These are phyloP conservation scores for Geosiphon pyriformis DNA, from an alignment of 192 early-diverging fungal species.

Conservation along the genomic window DNA sequence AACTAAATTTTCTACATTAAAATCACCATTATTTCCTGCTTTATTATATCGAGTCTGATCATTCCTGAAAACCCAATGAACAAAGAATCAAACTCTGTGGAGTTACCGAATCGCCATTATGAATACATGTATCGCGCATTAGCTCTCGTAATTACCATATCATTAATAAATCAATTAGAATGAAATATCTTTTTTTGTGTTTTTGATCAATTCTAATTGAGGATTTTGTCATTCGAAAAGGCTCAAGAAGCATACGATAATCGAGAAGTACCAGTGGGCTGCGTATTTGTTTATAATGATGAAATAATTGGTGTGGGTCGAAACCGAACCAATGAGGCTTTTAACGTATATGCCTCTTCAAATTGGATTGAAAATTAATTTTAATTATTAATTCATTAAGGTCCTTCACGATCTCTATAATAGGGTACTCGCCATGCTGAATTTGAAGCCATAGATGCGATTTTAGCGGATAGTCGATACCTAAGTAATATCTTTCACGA, in stretches of 20 bases:
- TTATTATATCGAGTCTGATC: too few species aligned
- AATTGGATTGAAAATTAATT: not conserved
- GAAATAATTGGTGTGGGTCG: slow-evolving; percentile 74
- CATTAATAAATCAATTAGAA: not conserved
- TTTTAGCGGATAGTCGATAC: slow-evolving; percentile 41
- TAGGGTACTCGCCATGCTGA: slow-evolving; percentile 94
- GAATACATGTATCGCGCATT: slow-evolving; percentile 34
- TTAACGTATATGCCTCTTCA: slow-evolving; percentile 57
- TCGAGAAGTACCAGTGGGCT: slow-evolving; percentile 94
- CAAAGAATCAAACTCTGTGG: too few species aligned
- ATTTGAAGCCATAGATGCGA: slow-evolving; percentile 83
- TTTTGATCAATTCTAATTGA: not conserved
- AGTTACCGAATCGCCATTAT: too few species aligned
- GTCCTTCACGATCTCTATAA: too few species aligned
- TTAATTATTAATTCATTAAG: not conserved
- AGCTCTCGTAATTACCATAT: slow-evolving; percentile 25
- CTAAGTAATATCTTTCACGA: slow-evolving; percentile 38
- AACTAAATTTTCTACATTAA: too few species aligned
- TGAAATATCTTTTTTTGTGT: not conserved
- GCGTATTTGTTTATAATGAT: slow-evolving; percentile 74
- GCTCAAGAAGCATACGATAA: slow-evolving; percentile 80
- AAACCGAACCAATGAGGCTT: slow-evolving; percentile 81
- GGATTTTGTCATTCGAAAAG: slow-evolving; percentile 16
- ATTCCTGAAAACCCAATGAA: too few species aligned
- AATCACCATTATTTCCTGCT: too few species aligned